These are phyloP conservation scores for Pseudotsuga menziesii DNA, from an alignment of 75 land plant species.

Conservation along the genomic window DNA sequence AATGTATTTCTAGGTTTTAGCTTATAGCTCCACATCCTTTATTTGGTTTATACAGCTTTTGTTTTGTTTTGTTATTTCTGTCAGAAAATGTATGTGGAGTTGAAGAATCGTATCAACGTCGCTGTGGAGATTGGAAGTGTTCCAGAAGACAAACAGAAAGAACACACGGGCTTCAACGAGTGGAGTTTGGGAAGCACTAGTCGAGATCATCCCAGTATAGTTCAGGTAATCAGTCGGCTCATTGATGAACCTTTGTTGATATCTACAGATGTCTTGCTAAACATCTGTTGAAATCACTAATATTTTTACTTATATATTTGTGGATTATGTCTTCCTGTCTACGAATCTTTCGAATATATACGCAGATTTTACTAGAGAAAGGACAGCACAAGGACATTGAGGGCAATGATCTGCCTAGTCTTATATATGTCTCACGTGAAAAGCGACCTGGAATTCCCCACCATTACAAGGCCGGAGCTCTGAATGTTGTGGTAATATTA, in stretches of 20 bases:
- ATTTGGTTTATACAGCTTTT: background rate
- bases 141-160: slow-evolving; percentile 2
- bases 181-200: slow-evolving; percentile 3
- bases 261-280: background rate
- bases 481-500: slow-evolving; percentile 43
- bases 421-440: slow-evolving; percentile 51
- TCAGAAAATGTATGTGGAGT: slow-evolving; percentile 15
- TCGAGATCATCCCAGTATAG: slow-evolving; percentile 13
- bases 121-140: slow-evolving; percentile 6
- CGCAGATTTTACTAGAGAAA: slow-evolving; percentile 38
- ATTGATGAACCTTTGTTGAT: background rate
- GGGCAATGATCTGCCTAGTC: slow-evolving; percentile 30
- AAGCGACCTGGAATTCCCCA: slow-evolving; percentile 29
- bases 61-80: background rate
- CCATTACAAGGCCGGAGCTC: slow-evolving; percentile 60
- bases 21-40: too few species aligned
- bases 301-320: background rate
- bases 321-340: background rate
- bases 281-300: too few species aligned
- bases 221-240: slow-evolving; percentile 7
- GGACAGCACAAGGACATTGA: slow-evolving; percentile 18
- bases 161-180: slow-evolving; percentile 16
- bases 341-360: too few species aligned
- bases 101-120: slow-evolving; percentile 10
- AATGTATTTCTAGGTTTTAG: too few species aligned